Evolutionary conservation across 768 basidiomycete genomes (phyloP).

Genomic region (Lactifluus hygrophoroides): DNA sequence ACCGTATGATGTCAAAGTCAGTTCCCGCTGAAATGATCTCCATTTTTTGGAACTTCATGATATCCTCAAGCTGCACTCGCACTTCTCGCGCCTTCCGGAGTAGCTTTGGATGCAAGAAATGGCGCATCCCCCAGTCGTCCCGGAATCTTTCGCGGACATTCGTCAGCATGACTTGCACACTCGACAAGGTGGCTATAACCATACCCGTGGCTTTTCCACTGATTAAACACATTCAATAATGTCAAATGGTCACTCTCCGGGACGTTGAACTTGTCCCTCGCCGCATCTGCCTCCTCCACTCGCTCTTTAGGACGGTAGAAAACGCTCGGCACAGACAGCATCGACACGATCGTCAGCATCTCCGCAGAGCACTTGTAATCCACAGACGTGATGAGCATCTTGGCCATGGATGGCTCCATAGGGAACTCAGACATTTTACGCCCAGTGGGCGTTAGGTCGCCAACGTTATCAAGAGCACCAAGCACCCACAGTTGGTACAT

Average conservation of each 20-base stretch:
- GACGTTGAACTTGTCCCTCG: conserved; percentile 96
- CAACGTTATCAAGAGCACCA: conserved; percentile 93
- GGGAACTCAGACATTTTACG: conserved; percentile 99
- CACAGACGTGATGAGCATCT: conserved; percentile 95
- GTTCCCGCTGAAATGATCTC: conserved; percentile 85
- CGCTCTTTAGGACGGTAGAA: conserved; percentile 97
- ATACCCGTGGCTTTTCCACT: conserved; percentile 95
- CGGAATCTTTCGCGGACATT: conserved; percentile 48
- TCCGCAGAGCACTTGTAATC: conserved; percentile 90
- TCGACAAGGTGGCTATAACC: conserved; percentile 23
- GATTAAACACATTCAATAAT: conserved; percentile 90
- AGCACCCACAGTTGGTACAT: conserved; percentile 99
- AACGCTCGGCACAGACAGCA: conserved; percentile 96
- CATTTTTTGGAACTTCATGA: conserved; percentile 99
- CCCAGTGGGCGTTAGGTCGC: conserved; percentile 88
- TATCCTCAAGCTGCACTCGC: conserved; percentile 90
- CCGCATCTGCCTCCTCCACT: conserved; percentile 96
- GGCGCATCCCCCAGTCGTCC: conserved; percentile 91
- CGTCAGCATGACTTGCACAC: background rate
- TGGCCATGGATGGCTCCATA: conserved; percentile 98
- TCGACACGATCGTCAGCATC: conserved; percentile 98
- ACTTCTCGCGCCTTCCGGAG: conserved; percentile 94
- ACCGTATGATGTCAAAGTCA: conserved; percentile 87
- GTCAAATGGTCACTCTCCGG: conserved; percentile 98
- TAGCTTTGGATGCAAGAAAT: conserved; percentile 95